Conservation (phyloP, 345 rosid species). For the Corymbia maculata region DNA sequence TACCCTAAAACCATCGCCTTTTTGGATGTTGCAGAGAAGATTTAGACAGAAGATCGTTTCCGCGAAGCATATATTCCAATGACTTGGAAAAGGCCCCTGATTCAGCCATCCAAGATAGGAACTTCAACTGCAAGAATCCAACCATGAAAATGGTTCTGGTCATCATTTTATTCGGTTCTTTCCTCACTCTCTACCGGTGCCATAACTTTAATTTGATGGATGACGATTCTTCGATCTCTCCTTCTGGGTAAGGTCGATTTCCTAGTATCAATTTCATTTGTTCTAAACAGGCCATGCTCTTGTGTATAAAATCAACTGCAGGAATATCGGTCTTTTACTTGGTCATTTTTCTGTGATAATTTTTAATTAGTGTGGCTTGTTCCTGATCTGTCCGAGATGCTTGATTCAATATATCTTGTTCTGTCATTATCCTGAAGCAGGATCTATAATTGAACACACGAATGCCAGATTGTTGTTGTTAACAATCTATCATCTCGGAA, state of each 20-base stretch:
- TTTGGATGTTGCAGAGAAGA: slow-evolving; percentile 32
- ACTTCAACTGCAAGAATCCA: slow-evolving; percentile 33
- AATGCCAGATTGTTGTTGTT: neutral
- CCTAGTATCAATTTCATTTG: neutral
- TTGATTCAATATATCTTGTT: neutral
- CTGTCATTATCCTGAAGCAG: neutral
- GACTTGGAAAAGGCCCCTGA: slow-evolving; percentile 52
- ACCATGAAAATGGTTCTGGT: slow-evolving; percentile 35
- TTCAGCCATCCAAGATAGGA: slow-evolving; percentile 42
- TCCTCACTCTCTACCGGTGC: slow-evolving; percentile 43
- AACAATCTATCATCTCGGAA: neutral
- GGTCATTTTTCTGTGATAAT: neutral
- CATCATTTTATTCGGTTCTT: slow-evolving; percentile 38
- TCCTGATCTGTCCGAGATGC: neutral
- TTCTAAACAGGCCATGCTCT: neutral
- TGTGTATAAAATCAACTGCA: neutral
- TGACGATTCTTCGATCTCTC: neutral
- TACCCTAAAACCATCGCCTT: neutral
- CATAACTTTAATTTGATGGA: slow-evolving; percentile 1
- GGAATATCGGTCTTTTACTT: neutral
- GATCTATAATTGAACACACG: neutral
- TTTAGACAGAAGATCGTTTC: slow-evolving; percentile 23
- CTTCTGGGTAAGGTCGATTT: neutral
- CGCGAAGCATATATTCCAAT: slow-evolving; percentile 32
- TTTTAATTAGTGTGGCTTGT: neutral